These are phyloP conservation scores for Mucor lusitanicus DNA, from an alignment of 371 early-diverging fungal species.

Conservation along the genomic window DNA sequence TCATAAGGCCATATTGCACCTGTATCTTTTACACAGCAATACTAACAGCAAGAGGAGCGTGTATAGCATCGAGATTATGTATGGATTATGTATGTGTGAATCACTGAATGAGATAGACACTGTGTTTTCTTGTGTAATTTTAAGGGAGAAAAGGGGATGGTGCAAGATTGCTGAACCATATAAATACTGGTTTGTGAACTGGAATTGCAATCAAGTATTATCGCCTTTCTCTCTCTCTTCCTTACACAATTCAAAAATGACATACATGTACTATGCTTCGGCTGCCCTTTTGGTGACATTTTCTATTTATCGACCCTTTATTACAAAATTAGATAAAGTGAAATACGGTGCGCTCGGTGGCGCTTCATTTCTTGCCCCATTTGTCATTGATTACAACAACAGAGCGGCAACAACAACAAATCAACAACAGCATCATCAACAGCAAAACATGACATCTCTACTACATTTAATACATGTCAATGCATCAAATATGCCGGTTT, in stretches of 20 bases:
- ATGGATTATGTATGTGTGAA: not conserved
- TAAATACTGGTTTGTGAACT: not conserved
- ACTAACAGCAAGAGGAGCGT: not conserved
- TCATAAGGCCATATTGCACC: not conserved
- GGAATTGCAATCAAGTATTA: not conserved
- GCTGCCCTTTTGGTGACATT: conserved; percentile 30
- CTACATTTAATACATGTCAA: conserved; percentile 6
- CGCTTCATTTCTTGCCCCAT: conserved; percentile 43
- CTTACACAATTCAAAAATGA: conserved; percentile 1
- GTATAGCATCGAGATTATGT: not conserved
- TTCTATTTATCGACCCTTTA: conserved; percentile 44
- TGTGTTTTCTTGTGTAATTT: conserved; percentile 1
- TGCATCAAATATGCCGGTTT: conserved; percentile 28
- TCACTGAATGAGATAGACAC: not conserved
- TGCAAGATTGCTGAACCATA: not conserved
- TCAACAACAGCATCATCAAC: conserved; percentile 8
- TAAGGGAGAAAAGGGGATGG: not conserved
- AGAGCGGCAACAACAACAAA: conserved; percentile 18
- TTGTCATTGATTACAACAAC: conserved; percentile 27
- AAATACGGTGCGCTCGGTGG: conserved; percentile 36
- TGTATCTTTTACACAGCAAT: not conserved
- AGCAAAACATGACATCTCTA: conserved; percentile 16
- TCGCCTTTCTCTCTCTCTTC: not conserved
- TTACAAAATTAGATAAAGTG: conserved; percentile 33
- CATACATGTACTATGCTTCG: conserved; percentile 40